These are phyloP conservation scores for Penicillium riverlandense DNA, from an alignment of 495 filamentous ascomycete genomes.

Conservation along the genomic window DNA sequence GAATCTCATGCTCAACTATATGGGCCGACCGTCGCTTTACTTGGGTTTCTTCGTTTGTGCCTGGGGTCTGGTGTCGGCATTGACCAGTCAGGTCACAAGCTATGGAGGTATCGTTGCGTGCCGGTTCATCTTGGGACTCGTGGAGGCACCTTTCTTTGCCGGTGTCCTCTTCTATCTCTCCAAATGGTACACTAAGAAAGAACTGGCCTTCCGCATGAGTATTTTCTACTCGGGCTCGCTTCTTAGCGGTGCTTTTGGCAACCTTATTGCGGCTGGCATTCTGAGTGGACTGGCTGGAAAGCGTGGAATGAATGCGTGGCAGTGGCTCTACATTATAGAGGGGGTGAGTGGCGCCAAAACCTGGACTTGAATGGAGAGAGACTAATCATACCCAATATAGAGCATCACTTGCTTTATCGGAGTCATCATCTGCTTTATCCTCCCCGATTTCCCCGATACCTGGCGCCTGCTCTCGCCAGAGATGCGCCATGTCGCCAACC, in stretches of 20 bases:
- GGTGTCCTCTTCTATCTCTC: conserved; percentile 49
- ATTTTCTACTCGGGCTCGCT: conserved; percentile 63
- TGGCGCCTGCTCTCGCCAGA: conserved; percentile 39
- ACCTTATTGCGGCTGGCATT: conserved; percentile 53
- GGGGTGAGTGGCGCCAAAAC: conserved; percentile 10
- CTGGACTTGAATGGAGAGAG: too few relatives aligned
- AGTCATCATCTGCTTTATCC: conserved; percentile 28
- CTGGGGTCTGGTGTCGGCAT: conserved; percentile 46
- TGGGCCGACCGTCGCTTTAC: conserved; percentile 41
- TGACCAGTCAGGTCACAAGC: conserved; percentile 44
- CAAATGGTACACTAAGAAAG: conserved; percentile 53
- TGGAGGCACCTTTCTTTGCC: conserved; percentile 48
- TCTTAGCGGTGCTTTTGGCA: conserved; percentile 57
- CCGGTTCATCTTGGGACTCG: conserved; percentile 46
- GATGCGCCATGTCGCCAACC: conserved; percentile 43
- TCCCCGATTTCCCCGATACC: conserved; percentile 45
- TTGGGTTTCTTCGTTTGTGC: conserved; percentile 43
- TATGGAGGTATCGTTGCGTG: conserved; percentile 48
- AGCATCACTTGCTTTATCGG: conserved; percentile 32
- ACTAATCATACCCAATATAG: too few relatives aligned
- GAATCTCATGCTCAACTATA: conserved; percentile 54
- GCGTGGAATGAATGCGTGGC: conserved; percentile 39
- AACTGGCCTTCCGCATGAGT: conserved; percentile 51
- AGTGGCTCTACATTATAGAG: conserved; percentile 48
- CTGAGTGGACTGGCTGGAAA: conserved; percentile 32